Conservation (phyloP, 2,329 filamentous ascomycete genomes). For the Alternaria alternata region DNA sequence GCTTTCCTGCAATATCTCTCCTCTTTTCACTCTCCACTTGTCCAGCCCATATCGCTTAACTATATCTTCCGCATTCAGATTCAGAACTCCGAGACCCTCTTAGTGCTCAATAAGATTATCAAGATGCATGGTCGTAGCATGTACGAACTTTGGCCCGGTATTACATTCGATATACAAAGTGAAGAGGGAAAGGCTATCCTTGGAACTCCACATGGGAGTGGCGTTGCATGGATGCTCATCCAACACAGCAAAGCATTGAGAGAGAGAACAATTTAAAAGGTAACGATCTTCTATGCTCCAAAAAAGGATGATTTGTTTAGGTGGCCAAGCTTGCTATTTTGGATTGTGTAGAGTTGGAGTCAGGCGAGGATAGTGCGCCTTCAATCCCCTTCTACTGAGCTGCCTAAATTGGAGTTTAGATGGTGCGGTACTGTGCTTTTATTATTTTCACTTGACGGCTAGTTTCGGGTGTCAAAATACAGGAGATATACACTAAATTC, state of each 20-base stretch:
- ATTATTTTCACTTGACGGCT: not conserved
- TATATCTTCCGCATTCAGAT: constrained; percentile 14
- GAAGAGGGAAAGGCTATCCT: constrained; percentile 24
- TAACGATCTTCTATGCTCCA: constrained; percentile 13
- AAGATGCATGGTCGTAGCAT: not conserved
- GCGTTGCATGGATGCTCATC: constrained; percentile 10
- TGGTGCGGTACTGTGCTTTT: not conserved
- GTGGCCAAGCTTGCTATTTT: constrained; percentile 15
- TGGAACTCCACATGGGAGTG: constrained; percentile 14
- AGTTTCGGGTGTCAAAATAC: not conserved
- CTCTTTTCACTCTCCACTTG: not conserved
- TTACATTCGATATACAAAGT: constrained; percentile 6
- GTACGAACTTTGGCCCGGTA: constrained; percentile 3
- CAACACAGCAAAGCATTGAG: constrained; percentile 12
- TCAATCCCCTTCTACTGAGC: not conserved
- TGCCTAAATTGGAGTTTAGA: not conserved
- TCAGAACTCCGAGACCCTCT: constrained; percentile 2
- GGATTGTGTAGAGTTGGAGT: not conserved
- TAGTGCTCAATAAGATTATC: not conserved
- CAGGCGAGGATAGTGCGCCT: too few species aligned
- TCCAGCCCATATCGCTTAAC: not conserved
- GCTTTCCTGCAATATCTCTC: constrained; percentile 17
- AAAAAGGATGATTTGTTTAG: not conserved
- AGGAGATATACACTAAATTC: too few species aligned
- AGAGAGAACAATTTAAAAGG: not conserved